phyloP scores from a whole-genome alignment of 768 basidiomycete genomes.

The Megacollybia marginata region DNA sequence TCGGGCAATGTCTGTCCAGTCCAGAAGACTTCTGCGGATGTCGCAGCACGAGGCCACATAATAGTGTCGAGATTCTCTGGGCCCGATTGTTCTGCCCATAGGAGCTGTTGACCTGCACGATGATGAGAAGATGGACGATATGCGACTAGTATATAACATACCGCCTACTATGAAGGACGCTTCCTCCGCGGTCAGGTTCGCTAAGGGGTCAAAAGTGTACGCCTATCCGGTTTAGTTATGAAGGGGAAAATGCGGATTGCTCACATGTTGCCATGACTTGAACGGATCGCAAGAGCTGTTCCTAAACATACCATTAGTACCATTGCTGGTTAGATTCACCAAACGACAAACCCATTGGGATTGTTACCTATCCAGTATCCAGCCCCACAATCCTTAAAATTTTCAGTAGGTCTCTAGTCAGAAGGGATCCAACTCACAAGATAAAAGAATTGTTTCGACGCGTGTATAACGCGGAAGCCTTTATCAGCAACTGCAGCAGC shows the following conservation, averaged over 20 bases:
- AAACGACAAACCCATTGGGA: conserved; percentile 14
- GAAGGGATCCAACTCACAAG: conserved; percentile 12
- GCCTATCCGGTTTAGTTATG: conserved; percentile 18
- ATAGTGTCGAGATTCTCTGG: conserved; percentile 39
- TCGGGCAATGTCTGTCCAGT: conserved; percentile 26
- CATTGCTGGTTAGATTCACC: no score
- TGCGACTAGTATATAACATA: conserved; percentile 7
- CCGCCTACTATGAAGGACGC: conserved; percentile 32
- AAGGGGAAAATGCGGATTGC: conserved; percentile 6
- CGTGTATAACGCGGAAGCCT: conserved; percentile 39
- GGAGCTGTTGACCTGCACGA: conserved; percentile 27
- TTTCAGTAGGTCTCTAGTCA: no score
- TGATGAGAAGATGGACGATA: neutral
- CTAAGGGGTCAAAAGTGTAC: conserved; percentile 44
- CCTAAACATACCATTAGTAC: conserved; percentile 7
- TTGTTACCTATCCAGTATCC: conserved; percentile 36
- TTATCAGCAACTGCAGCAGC: conserved; percentile 28
- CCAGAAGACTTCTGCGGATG: conserved; percentile 50
- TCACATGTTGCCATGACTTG: conserved; percentile 43
- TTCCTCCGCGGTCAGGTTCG: conserved; percentile 28
- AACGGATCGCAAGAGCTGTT: conserved; percentile 45
- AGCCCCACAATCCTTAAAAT: conserved; percentile 25
- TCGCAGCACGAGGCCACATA: conserved; percentile 40
- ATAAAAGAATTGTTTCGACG: conserved; percentile 47
- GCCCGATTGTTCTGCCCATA: conserved; percentile 44